Conservation (phyloP, 495 filamentous ascomycete genomes). For the Elaphomyces granulatus region DNA sequence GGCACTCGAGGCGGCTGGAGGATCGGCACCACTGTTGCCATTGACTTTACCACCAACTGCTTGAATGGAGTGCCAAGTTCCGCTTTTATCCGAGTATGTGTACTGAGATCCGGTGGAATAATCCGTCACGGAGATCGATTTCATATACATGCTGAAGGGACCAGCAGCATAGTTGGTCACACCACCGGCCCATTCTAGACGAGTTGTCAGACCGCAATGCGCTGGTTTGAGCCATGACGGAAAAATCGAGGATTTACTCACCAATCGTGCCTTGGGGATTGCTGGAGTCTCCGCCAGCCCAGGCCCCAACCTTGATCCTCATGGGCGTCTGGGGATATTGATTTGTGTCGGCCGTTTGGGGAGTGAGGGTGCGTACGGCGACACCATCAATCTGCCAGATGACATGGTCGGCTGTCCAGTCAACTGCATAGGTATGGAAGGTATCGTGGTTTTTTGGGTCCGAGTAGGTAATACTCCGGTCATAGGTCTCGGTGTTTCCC, state of each 20-base stretch:
- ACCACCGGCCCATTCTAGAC: conserved; percentile 67
- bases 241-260: conserved; percentile 18
- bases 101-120: conserved; percentile 84
- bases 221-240: conserved; percentile 1
- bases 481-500: conserved; percentile 51
- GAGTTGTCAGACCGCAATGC: conserved; percentile 7
- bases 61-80: conserved; percentile 66
- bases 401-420: conserved; percentile 61
- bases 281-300: conserved; percentile 68
- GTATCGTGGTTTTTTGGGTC: conserved; percentile 35
- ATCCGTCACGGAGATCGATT: conserved; percentile 62
- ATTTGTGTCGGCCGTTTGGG: conserved; percentile 46
- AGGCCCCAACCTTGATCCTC: conserved; percentile 69
- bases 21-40: conserved; percentile 25
- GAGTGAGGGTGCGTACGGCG: conserved; percentile 51
- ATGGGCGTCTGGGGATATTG: conserved; percentile 78
- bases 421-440: conserved; percentile 72
- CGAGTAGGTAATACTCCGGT: conserved; percentile 44
- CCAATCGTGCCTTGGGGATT: conserved; percentile 52
- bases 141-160: conserved; percentile 75
- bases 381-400: conserved; percentile 60
- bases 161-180: conserved; percentile 62
- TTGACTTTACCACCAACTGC: conserved; percentile 58
- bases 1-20: conserved; percentile 3
- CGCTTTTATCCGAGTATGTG: conserved; percentile 58